Evolutionary conservation across 2,329 filamentous ascomycete genomes (phyloP).

Genomic region (Colletotrichum australisinense): DNA sequence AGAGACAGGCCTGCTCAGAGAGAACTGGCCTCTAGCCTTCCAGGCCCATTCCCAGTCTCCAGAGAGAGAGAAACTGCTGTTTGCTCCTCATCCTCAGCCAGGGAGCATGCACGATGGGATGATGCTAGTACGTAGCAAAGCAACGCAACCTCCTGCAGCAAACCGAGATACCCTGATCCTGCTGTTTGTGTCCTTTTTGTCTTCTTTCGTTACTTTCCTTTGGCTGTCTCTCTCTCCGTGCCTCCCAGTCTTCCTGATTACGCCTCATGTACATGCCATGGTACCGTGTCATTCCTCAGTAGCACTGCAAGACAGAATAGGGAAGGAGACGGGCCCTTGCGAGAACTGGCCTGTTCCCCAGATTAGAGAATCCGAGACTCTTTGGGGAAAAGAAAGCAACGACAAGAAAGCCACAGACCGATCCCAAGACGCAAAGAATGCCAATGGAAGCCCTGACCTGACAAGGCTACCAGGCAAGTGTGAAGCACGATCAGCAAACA

Average conservation of each 20-base stretch:
- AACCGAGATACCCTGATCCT: constrained; percentile 10
- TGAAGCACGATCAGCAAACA: neutral
- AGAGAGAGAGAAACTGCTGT: neutral
- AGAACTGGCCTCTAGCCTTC: neutral
- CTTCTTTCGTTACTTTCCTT: neutral
- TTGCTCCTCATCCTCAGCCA: neutral
- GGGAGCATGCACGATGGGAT: constrained; percentile 1
- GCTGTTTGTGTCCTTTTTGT: neutral
- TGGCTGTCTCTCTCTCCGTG: neutral
- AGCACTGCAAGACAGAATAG: neutral
- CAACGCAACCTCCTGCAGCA: constrained; percentile 20
- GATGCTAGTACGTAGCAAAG: constrained; percentile 29
- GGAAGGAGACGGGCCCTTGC: neutral
- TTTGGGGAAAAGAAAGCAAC: neutral
- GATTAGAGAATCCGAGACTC: neutral
- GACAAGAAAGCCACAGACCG: neutral
- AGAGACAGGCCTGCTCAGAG: neutral
- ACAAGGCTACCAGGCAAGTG: neutral
- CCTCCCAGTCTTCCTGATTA: neutral
- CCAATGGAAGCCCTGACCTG: neutral
- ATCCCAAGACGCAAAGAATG: neutral
- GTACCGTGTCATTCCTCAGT: neutral
- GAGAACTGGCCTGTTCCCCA: constrained; percentile 1
- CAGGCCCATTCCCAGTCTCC: neutral
- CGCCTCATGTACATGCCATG: neutral